A percentile compares a stretch with the other conserved stretches of the same genome.
Evolutionary conservation across 495 filamentous ascomycete species (phyloP).

Genomic region (Arthonia radiata): DNA sequence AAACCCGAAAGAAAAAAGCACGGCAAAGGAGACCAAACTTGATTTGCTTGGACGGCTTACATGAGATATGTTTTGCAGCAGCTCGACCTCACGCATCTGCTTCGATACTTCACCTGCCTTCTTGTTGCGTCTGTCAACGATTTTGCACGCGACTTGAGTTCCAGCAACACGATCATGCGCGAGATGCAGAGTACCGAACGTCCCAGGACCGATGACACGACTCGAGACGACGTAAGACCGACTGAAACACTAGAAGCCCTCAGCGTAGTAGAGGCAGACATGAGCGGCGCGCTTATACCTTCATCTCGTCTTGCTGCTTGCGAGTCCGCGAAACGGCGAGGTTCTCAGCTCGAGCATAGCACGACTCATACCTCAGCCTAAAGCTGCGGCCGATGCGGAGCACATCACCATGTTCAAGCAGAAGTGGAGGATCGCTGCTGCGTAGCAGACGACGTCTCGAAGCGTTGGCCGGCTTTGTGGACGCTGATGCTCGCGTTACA

Average conservation of each 20-base stretch:
- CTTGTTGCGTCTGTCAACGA: slow-evolving; percentile 13
- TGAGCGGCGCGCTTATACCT: background rate
- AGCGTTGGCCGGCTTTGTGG: background rate
- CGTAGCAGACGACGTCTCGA: slow-evolving; percentile 13
- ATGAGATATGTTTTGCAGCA: slow-evolving; percentile 33
- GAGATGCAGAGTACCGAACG: slow-evolving; percentile 24
- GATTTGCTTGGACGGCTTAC: slow-evolving; percentile 12
- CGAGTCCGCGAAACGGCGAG: too few species aligned
- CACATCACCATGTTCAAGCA: slow-evolving; percentile 24
- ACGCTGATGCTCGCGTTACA: slow-evolving; percentile 10
- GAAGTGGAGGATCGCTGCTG: slow-evolving; percentile 17
- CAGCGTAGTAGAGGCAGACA: background rate
- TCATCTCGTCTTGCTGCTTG: slow-evolving; percentile 1
- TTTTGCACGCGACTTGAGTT: slow-evolving; percentile 28
- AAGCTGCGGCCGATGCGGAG: slow-evolving; percentile 11
- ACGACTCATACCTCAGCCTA: slow-evolving; percentile 3
- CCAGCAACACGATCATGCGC: slow-evolving; percentile 15
- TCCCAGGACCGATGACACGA: slow-evolving; percentile 23
- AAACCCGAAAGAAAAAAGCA: too few species aligned
- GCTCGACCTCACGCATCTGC: slow-evolving; percentile 23
- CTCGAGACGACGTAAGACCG: slow-evolving; percentile 22
- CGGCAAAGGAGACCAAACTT: too few species aligned
- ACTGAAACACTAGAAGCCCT: slow-evolving; percentile 18
- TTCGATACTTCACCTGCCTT: slow-evolving; percentile 3
- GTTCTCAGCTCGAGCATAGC: background rate